Evolutionary conservation across 2,329 filamentous ascomycete species (phyloP), one percentile per base, ranked within the genome.

Genomic region (Epichloe glyceriae): DNA sequence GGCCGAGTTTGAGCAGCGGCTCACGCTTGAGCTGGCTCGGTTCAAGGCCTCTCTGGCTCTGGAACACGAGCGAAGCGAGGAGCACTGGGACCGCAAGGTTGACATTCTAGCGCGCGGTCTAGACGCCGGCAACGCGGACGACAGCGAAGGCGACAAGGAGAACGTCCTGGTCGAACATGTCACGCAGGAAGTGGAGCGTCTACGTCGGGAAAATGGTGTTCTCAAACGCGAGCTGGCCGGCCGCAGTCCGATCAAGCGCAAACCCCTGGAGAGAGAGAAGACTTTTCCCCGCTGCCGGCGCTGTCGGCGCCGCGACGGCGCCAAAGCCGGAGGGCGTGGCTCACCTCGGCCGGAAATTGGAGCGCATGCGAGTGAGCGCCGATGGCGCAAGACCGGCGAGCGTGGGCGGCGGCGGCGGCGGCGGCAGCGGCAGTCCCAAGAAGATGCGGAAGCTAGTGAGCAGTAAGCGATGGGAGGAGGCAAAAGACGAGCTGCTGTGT

Each of bases 1-100:
- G 58, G 74, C 72, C 2, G 93, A 96, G 61, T 94, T 95, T 72
- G 93, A 98, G 61, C 73, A 78, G 53, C 79, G 81, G 11, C 75
- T 96, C 45, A 78, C 82, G 19, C 70, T 83, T 12, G 89, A 96
- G 64, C 79, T 87, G 64, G 76, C 79, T 10, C 75, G 87, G n/a
- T 96, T 88, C 86, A 85, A 91, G 62, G 78, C 77, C 0, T 85
- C 81, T 0, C 79, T 89, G 64, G 85, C 87, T 17, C 79, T 85
- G 5, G 89, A 96, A 64, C 78, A 81, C 54, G 89, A 94, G 58
- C 79, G 82, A 43, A 82, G 82, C 49, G 88, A 95, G 54, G 86
- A 87, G 63, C 88, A 94, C 66, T 78, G 93, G 62, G 90, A 97
- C 64, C 80, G 80, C 57, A 98, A 98, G 69, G 76, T 95, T 7